A percentile compares a stretch with the other conserved stretches of the same genome.
These are phyloP conservation scores for Melaleuca alternifolia DNA, from an alignment of 345 rosid genomes.

Conservation along the genomic window DNA sequence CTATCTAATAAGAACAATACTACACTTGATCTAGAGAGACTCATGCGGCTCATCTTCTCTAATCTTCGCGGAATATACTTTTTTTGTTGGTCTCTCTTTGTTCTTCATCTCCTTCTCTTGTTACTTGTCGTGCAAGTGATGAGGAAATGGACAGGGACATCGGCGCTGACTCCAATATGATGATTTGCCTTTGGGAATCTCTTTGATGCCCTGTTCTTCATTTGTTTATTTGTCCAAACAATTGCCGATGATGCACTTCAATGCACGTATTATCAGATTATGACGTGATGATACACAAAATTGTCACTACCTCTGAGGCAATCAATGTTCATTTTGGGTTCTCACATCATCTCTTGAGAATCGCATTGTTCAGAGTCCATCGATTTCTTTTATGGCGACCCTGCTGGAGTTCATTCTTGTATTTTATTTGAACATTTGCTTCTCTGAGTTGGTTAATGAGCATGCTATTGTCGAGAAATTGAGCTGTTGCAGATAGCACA, in stretches of 20 bases:
- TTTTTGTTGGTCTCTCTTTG: not conserved
- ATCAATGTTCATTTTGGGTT: not conserved
- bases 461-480: not conserved
- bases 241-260: constrained; percentile 9
- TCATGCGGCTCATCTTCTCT: not conserved
- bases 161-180: constrained; percentile 28
- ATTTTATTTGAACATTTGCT: not conserved
- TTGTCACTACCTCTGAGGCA: constrained; percentile 32
- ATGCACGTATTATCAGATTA: constrained; percentile 14
- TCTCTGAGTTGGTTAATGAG: not conserved
- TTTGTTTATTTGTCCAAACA: not conserved
- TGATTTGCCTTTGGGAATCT: constrained; percentile 35
- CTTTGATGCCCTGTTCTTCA: constrained; percentile 9
- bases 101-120: not conserved
- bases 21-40: not conserved
- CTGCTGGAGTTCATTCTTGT: not conserved
- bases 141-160: constrained; percentile 78
- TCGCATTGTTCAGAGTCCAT: not conserved
- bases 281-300: not conserved
- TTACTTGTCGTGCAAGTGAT: constrained; percentile 35
- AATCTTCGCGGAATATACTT: no score
- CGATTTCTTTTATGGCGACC: not conserved
- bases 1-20: not conserved
- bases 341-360: not conserved
- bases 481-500: not conserved